Evolutionary conservation across 345 rosid species (phyloP).

Genomic region (Salix exigua): DNA sequence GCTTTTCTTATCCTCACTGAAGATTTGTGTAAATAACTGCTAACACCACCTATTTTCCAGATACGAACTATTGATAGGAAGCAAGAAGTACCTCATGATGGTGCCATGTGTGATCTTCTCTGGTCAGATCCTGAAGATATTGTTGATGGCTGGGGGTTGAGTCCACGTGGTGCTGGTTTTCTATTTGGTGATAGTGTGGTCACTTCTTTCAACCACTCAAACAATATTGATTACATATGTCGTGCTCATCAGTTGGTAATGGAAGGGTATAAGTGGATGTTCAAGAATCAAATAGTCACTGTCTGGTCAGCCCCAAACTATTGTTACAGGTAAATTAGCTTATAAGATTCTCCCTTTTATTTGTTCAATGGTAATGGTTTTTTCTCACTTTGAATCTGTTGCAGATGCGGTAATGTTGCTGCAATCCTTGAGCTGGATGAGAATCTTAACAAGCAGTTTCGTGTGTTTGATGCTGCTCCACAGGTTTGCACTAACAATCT

Average conservation of each 20-base stretch:
- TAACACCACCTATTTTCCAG: slow-evolving; percentile 37
- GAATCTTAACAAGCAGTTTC: slow-evolving; percentile 71
- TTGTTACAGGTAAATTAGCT: slow-evolving; percentile 71
- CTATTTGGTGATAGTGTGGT: slow-evolving; percentile 92
- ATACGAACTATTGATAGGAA: slow-evolving; percentile 90
- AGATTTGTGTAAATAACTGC: slow-evolving; percentile 5
- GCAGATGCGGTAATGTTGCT: slow-evolving; percentile 96
- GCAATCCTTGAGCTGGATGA: slow-evolving; percentile 88
- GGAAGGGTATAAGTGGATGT: slow-evolving; percentile 99
- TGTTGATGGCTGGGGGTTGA: slow-evolving; percentile 97
- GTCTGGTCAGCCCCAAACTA: slow-evolving; percentile 99
- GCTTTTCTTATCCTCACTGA: not conserved
- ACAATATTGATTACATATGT: slow-evolving; percentile 79
- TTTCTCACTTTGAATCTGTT: slow-evolving; percentile 16
- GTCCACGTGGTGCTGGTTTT: slow-evolving; percentile 97
- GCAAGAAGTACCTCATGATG: slow-evolving; percentile 99
- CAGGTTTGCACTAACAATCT: slow-evolving; percentile 43
- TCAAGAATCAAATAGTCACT: slow-evolving; percentile 84
- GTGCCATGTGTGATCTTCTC: slow-evolving; percentile 97
- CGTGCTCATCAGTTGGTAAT: slow-evolving; percentile 98
- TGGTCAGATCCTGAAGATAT: slow-evolving; percentile 99
- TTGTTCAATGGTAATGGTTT: slow-evolving; percentile 9
- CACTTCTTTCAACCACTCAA: slow-evolving; percentile 74
- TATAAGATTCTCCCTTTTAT: not conserved
- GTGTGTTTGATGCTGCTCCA: slow-evolving; percentile 94